A percentile compares a stretch with the other conserved stretches of the same genome.
Evolutionary conservation across 805 yeast species (phyloP).

Genomic region (Ogataea nonfermentans): DNA sequence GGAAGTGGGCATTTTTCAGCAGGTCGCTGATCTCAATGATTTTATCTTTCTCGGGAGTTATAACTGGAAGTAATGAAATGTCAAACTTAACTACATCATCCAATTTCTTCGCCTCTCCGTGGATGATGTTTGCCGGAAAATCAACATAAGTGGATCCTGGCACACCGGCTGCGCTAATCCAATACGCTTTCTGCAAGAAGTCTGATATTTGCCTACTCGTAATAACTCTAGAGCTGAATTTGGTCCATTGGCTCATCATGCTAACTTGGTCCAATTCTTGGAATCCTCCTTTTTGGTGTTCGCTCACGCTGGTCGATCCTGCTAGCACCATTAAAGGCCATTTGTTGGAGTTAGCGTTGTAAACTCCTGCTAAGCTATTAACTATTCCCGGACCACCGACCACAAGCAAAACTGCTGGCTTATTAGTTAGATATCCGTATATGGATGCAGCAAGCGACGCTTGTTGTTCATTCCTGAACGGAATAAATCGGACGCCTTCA

Average conservation of each 20-base stretch:
- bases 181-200: conserved; percentile 46
- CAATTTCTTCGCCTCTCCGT: conserved; percentile 22
- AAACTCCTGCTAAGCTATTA: conserved; percentile 65
- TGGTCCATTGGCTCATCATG: conserved; percentile 42
- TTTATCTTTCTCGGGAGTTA: conserved; percentile 33
- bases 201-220: conserved; percentile 37
- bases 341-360: conserved; percentile 57
- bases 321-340: conserved; percentile 69
- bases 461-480: conserved; percentile 70
- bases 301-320: conserved; percentile 53
- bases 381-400: conserved; percentile 78
- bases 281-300: conserved; percentile 58
- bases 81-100: conserved; percentile 11
- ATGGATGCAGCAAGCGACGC: conserved; percentile 76
- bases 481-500: conserved; percentile 52
- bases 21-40: conserved; percentile 37
- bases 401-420: conserved; percentile 64
- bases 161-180: conserved; percentile 43
- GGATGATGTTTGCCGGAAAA: conserved; percentile 60
- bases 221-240: conserved; percentile 40
- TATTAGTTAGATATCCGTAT: conserved; percentile 62
- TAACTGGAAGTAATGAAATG: conserved; percentile 4
- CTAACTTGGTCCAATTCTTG: conserved; percentile 69
- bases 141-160: conserved; percentile 67
- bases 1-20: conserved; percentile 38